Base-by-base conservation (phyloP, 2,329 filamentous ascomycete species). In the Periglandula ipomoeae region DNA sequence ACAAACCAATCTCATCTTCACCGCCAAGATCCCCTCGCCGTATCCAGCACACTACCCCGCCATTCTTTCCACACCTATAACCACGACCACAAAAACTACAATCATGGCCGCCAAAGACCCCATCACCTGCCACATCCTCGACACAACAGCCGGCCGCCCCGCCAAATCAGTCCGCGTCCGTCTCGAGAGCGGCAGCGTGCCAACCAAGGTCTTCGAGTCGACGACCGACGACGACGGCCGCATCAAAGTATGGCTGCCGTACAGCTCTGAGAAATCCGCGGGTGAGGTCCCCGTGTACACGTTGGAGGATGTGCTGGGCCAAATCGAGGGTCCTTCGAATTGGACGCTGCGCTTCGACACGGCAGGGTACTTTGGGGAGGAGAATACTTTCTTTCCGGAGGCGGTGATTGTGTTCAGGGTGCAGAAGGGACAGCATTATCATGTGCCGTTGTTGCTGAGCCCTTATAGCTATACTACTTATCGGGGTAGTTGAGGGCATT, bases 41-140 rank as follows among this genome's bases (percentile, higher is more conserved):
- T 13, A 22, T 26, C 4, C 7, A n/a, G n/a, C n/a, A n/a, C n/a
- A n/a, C n/a, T n/a, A n/a, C n/a, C n/a, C n/a, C n/a, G n/a, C n/a
- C n/a, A n/a, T n/a, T n/a, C n/a, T n/a, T n/a, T n/a, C n/a, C n/a
- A n/a, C n/a, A n/a, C n/a, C n/a, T n/a, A n/a, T n/a, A n/a, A n/a
- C n/a, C n/a, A n/a, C n/a, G n/a, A n/a, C n/a, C n/a, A 24, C 7
- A 45, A 10, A 10, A 2, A 13, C 15, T 30, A n/a, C 38, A 4
- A 45, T 42, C 46, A 52, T 52, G 51, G 19, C 56, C 24, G 42
- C 50, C 51, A 81, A 78, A 61, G 79, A 82, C 61, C 80, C 79
- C 61, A 91, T 93, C 61, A 91, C 87, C 65, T 91, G 87, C 73
- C 87, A 93, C 73, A 79, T 90, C 66, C 86, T 93, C 64, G 86